Percentiles rank a stretch among this genome's conserved stretches.
phyloP scores from a whole-genome alignment of 2,329 filamentous ascomycete species.

The Fonsecaea nubica region DNA sequence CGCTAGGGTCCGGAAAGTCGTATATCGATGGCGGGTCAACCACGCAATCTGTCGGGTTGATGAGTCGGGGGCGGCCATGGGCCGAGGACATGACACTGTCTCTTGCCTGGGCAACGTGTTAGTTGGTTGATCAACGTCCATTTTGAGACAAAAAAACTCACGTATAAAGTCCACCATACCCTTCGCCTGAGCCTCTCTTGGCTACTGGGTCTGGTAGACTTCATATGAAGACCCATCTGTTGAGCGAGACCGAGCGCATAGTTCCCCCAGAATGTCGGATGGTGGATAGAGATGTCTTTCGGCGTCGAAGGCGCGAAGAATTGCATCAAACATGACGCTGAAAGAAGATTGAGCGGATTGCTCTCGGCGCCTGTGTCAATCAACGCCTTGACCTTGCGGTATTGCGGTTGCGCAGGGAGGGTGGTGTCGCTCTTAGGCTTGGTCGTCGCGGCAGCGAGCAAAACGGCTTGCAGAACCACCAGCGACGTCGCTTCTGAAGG shows the following conservation, averaged over 20 bases:
- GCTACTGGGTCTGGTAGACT: conserved; percentile 8
- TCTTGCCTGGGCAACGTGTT: conserved; percentile 8
- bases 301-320: conserved; percentile 28
- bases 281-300: conserved; percentile 29
- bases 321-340: conserved; percentile 28
- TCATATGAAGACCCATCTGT: conserved; percentile 29
- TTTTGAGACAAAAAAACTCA: not conserved
- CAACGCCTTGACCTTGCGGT: conserved; percentile 27
- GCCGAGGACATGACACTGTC: conserved; percentile 30
- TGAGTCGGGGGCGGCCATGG: conserved; percentile 28
- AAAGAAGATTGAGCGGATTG: conserved; percentile 28
- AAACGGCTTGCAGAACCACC: conserved; percentile 24
- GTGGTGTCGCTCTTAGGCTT: conserved; percentile 19
- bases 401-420: conserved; percentile 14
- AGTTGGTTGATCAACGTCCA: not conserved
- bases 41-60: conserved; percentile 24
- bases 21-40: conserved; percentile 24
- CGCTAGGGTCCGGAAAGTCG: conserved; percentile 25
- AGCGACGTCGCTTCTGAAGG: conserved; percentile 15
- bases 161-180: conserved; percentile 31
- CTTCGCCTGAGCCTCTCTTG: conserved; percentile 22
- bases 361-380: conserved; percentile 28
- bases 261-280: conserved; percentile 27
- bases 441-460: conserved; percentile 18
- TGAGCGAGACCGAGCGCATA: conserved; percentile 28